Evolutionary conservation across 2,329 filamentous ascomycete species (phyloP), one percentile per base, ranked within the genome.

Genomic region (Colletotrichum neosansevieriae): DNA sequence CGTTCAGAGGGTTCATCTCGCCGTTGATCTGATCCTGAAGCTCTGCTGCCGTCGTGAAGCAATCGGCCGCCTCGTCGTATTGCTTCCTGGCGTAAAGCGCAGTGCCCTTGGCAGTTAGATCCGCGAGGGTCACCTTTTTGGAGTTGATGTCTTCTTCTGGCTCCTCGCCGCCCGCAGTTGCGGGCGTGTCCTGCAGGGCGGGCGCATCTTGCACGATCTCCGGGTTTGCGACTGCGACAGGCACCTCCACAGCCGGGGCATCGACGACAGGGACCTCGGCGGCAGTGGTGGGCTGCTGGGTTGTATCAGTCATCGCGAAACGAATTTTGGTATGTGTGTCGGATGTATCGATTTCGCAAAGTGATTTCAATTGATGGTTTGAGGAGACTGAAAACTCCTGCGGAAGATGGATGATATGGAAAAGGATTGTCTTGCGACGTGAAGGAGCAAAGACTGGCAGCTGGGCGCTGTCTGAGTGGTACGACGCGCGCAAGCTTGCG

Each of bases 21-120:
- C 95, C 96, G 78, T 98, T 96, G 78, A 98, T 85, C 78, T 93
- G 89, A 66, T 93, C 93, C 81, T 99, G 96, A 70, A 98, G 87
- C 78, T 97, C 93, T 63, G 93, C 93, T 36, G 96, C 96, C 75
- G 91, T 89, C 49, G 94, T 94, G 82, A 94, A 98, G 71, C 94
- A 84, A 76, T 98, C 95, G 64, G 94, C 89, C 10, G 96, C 94
- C 56, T 91, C 90, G 61, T 92, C 88, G 79, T 94, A 97, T 79
- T 97, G 92, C 82, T 95, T 97, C 76, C 94, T 91, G 21, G 91
- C 91, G 81, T 97, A 98, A 74, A 97, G 89, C 17, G 94, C 89
- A 19, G 92, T 91, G 45, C 93, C 96, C 77, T 92, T 91, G 69
- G 92, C 91, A 75, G 89, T 91, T 72, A 98, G 86, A 76, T 97